Conservation (phyloP, 116 monocot genomes). For the Dioscorea cayenensis region DNA sequence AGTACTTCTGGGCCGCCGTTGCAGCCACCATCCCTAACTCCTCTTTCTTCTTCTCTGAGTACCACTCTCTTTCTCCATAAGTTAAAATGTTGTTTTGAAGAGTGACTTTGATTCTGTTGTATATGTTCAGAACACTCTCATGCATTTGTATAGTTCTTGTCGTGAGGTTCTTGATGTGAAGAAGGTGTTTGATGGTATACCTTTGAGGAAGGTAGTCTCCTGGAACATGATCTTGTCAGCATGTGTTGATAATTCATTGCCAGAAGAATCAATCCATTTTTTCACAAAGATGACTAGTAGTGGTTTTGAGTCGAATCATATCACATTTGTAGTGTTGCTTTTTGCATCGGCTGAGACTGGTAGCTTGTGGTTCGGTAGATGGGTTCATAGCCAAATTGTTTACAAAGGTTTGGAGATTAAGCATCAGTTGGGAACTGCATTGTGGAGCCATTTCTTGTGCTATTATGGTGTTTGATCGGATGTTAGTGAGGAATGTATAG, state of each 20-base stretch:
- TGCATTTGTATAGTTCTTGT: constrained; percentile 47
- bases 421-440: constrained; percentile 49
- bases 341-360: constrained; percentile 46
- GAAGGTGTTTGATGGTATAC: constrained; percentile 63
- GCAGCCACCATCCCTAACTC: too few species aligned
- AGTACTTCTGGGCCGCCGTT: too few species aligned
- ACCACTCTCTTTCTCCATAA: too few species aligned
- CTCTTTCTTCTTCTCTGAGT: too few species aligned
- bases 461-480: constrained; percentile 28
- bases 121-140: constrained; percentile 54
- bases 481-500: constrained; percentile 60
- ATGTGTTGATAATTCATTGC: constrained; percentile 20
- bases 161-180: constrained; percentile 19
- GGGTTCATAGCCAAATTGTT: constrained; percentile 46
- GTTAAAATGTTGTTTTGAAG: constrained; percentile 29
- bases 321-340: constrained; percentile 52
- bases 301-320: constrained; percentile 37
- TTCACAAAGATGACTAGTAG: constrained; percentile 30
- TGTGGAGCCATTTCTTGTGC: constrained; percentile 40
- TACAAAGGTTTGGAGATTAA: constrained; percentile 6
- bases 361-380: constrained; percentile 50
- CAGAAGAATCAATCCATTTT: constrained; percentile 21
- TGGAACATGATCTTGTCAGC: constrained; percentile 59
- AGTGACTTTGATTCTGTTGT: constrained; percentile 31
- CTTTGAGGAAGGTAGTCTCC: constrained; percentile 40